Evolutionary conservation across 176 grass and related monocot genomes (phyloP).

Genomic region (Avena atlantica): DNA sequence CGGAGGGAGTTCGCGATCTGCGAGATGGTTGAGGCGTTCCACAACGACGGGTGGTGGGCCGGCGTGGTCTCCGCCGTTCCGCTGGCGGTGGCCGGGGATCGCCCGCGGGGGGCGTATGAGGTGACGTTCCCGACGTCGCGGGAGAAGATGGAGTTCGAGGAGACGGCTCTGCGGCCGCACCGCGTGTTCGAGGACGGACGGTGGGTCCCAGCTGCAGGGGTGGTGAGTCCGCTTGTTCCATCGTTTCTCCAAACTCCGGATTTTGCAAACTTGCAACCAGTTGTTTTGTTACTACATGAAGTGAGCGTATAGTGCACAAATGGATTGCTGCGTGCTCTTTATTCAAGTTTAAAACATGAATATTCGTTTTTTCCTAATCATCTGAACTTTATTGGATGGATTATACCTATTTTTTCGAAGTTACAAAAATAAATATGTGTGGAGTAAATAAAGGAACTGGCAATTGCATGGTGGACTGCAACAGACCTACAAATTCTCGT

Average conservation of each 20-base stretch:
- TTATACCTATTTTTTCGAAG: neutral
- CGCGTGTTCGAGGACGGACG: slow-evolving; percentile 32
- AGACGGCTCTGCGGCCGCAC: slow-evolving; percentile 49
- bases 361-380: neutral
- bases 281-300: neutral
- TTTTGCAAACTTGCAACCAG: neutral
- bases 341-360: neutral
- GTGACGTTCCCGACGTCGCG: slow-evolving; percentile 71
- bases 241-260: neutral
- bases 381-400: neutral
- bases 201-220: slow-evolving; percentile 55
- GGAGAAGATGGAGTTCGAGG: slow-evolving; percentile 61
- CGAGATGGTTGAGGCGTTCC: slow-evolving; percentile 21
- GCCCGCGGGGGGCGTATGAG: slow-evolving; percentile 13
- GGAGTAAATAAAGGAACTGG: neutral
- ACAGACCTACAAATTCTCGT: too few relatives aligned
- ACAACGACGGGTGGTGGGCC: slow-evolving; percentile 25
- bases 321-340: too few relatives aligned
- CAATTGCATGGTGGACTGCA: slow-evolving; percentile 5
- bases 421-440: neutral
- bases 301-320: too few relatives aligned
- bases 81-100: neutral
- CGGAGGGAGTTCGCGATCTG: neutral
- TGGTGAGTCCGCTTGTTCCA: slow-evolving; percentile 8
- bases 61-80: slow-evolving; percentile 19